A percentile compares a stretch with the other conserved stretches of the same genome.
Evolutionary conservation across 2,329 filamentous ascomycete species (phyloP).

Genomic region (Cytospora mali): DNA sequence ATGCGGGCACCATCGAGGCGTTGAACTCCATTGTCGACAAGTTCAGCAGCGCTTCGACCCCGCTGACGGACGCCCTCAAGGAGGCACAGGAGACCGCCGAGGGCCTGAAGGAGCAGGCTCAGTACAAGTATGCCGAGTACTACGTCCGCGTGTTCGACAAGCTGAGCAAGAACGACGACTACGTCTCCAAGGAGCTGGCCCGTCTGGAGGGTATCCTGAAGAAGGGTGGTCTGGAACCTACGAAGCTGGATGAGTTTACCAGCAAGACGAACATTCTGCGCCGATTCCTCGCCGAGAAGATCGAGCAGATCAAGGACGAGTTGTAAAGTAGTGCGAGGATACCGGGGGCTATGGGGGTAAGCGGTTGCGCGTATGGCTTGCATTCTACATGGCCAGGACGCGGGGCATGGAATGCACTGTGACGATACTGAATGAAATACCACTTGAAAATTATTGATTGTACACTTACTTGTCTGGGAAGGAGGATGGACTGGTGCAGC

Average conservation of each 20-base stretch:
- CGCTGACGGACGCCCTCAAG: conserved; percentile 64
- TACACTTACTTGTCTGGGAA: not conserved
- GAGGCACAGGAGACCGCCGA: conserved; percentile 74
- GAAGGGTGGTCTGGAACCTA: conserved; percentile 82
- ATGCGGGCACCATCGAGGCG: conserved; percentile 79
- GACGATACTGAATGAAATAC: not conserved
- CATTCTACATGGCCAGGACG: not conserved
- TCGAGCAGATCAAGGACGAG: conserved; percentile 67
- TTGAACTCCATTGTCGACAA: conserved; percentile 78
- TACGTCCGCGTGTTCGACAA: conserved; percentile 92
- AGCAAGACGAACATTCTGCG: conserved; percentile 86
- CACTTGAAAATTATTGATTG: not conserved
- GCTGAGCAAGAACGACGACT: conserved; percentile 74
- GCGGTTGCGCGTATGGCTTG: not conserved
- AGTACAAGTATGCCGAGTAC: conserved; percentile 86
- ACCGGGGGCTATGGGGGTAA: not conserved
- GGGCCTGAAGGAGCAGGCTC: conserved; percentile 61
- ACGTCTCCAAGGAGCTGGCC: conserved; percentile 81
- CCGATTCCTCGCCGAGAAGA: conserved; percentile 69
- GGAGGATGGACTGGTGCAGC: not conserved
- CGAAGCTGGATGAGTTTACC: conserved; percentile 87
- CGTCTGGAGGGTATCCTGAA: conserved; percentile 77
- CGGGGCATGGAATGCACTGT: not conserved
- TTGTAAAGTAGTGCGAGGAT: conserved; percentile 52
- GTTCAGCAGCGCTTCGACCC: conserved; percentile 63